Base-by-base conservation (phyloP, 805 yeast species). In the Yarrowia bubula region DNA sequence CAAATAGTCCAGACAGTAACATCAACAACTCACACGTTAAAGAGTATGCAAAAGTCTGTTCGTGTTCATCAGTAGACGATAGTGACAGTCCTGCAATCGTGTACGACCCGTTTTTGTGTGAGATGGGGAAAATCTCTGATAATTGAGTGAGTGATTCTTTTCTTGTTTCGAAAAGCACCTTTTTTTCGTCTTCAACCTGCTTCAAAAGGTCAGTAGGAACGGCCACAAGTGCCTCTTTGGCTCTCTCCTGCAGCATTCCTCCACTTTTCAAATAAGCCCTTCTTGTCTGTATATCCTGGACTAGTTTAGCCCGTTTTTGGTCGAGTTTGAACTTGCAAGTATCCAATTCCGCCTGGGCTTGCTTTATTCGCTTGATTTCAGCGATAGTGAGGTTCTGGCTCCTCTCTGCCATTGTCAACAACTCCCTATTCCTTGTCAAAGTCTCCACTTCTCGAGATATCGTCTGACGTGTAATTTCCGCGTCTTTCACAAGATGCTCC, bases 31-130 rank as follows among this genome's bases (percentile, higher is more conserved):
- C 51, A 43, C 64, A 58, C 5, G 64, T 58, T 1, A 58, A n/a
- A n/a, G 64, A 58, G 28, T 43, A 58, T 43, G 64, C 64, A 43
- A 58, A 43, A 8, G 64, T 58, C 22, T 58, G 64, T 15, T 58
- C 64, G 41, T 58, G 64, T 35, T 58, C 64, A 35, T 58, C 51
- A 9, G 39, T 2, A 8, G 64, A 43, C 7, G 41, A 35, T 6
- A 58, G 41, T 7, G 64, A 58, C 4, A 43, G 43, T 9, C 64
- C 51, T 1, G 51, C 50, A 35, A 58, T 58, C n/a, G 51, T 35
- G 15, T 58, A 58, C 4, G 47, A 22, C 10, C 51, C 51, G 18
- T 37, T 37, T 6, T 15, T n/a, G 35, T 43, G 51, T 5, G 50
- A 17, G 44, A 58, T 58, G 22, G 64, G 64, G 13, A 33, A 58